Percentiles rank a stretch among this genome's conserved stretches.
Evolutionary conservation across 164 flowering plant species (phyloP).

Genomic region (Berberis thunbergii): DNA sequence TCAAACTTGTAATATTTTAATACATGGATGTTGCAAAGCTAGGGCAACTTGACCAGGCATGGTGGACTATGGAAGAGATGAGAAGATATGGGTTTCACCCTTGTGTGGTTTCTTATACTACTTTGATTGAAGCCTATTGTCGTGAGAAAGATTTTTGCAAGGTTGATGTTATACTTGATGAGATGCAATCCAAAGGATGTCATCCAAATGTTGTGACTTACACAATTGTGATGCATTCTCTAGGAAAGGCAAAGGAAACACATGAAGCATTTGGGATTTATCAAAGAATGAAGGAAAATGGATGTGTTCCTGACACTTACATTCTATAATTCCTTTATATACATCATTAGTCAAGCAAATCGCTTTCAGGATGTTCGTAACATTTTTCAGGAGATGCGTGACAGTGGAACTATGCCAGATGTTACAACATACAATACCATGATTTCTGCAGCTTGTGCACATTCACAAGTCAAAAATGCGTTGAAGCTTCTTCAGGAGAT

Average conservation of each 20-base stretch:
- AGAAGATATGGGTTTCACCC: constrained; percentile 35
- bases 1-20: constrained; percentile 42
- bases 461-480: constrained; percentile 47
- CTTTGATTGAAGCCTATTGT: constrained; percentile 47
- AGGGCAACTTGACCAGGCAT: constrained; percentile 38
- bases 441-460: constrained; percentile 40
- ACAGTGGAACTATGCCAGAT: constrained; percentile 36
- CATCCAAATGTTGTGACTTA: constrained; percentile 47
- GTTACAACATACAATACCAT: constrained; percentile 43
- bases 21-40: constrained; percentile 62
- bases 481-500: constrained; percentile 38
- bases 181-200: constrained; percentile 47
- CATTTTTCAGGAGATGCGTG: constrained; percentile 41
- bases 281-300: constrained; percentile 41
- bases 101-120: constrained; percentile 45
- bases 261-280: constrained; percentile 38
- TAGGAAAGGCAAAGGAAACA: constrained; percentile 51
- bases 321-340: constrained; percentile 49
- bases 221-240: constrained; percentile 47
- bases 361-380: constrained; percentile 41
- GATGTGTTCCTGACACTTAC: constrained; percentile 43
- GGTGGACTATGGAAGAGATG: constrained; percentile 41
- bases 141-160: constrained; percentile 45
- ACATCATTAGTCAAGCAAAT: constrained; percentile 37
- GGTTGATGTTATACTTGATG: constrained; percentile 34